Base-by-base conservation (phyloP, 331 rosid genomes). In the Ulmus americana region DNA sequence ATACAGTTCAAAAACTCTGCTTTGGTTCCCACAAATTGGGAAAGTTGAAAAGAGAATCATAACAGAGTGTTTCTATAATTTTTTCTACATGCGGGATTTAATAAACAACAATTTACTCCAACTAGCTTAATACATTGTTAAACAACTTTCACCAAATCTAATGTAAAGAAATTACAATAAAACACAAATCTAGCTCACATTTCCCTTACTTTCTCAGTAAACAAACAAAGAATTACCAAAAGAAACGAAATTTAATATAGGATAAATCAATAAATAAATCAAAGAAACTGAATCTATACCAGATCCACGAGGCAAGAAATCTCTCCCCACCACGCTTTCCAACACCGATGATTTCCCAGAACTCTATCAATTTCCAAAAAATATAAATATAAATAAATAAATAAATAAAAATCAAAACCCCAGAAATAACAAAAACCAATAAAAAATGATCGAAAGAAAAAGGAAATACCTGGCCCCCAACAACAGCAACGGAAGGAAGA, bases 301-400 rank as follows among this genome's bases (percentile, higher is more conserved):
- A 70, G 97, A 94, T 79, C 99, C 99, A 66, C 97, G 99, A 76
- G 99, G 99, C 69, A 94, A 82, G 79, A 94, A 94, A 67, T 94
- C 99, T 61, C 99, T 85, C 55, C 99, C 99, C 52, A 94, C 97
- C 48, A 94, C 97, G 77, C 99, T 94, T 76, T 94, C 99, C 71
- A 94, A 63, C 55, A 94, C 97, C 38, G 99, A 94, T 1, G 99
- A 94, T 79, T 94, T 94, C 7, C 96, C 99, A 3, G 99, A 94
- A 58, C 99, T 94, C 99, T 94, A 70, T 47, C 53, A 55, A 63
- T 7, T 28, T 48, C 61, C 60, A 70, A 7, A 46, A 22, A 13
- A 54, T 28, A 28, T 20, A 8, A 6, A 56, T n/a, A 59, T n/a
- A n/a, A n/a, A n/a, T n/a, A n/a, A n/a, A n/a, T n/a, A 14, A 11